A percentile compares a stretch with the other conserved stretches of the same genome.
Conservation (phyloP, 176 grass and related monocot species). For the Carex kokanica region DNA sequence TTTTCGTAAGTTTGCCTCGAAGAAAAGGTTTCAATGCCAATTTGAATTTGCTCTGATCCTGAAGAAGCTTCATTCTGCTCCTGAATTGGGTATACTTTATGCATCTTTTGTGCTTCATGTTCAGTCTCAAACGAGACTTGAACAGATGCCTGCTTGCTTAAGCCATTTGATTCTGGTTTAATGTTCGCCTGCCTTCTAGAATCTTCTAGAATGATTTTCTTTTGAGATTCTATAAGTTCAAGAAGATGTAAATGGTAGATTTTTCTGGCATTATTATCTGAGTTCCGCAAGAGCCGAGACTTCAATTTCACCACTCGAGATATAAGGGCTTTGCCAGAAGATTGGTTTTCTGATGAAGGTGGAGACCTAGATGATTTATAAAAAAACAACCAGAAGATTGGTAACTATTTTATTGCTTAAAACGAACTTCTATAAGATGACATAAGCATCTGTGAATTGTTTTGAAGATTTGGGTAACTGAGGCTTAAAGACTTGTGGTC, state of each 20-base stretch:
- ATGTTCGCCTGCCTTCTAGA: slow-evolving; percentile 34
- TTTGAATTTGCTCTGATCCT: slow-evolving; percentile 37
- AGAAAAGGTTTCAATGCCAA: slow-evolving; percentile 4
- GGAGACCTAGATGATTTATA: slow-evolving; percentile 45
- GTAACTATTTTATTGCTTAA: slow-evolving; percentile 1
- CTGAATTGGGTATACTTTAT: slow-evolving; percentile 28
- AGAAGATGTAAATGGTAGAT: slow-evolving; percentile 51
- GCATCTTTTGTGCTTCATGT: slow-evolving; percentile 31
- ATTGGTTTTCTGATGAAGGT: slow-evolving; percentile 42
- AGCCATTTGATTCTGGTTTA: slow-evolving; percentile 46
- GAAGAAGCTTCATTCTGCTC: slow-evolving; percentile 41
- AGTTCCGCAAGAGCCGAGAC: slow-evolving; percentile 36
- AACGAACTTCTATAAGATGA: too few relatives aligned
- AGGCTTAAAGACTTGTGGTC: neutral
- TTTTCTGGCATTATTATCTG: slow-evolving; percentile 44
- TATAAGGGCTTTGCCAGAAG: slow-evolving; percentile 53
- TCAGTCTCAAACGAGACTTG: slow-evolving; percentile 18
- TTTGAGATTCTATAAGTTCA: slow-evolving; percentile 72
- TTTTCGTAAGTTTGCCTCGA: slow-evolving; percentile 18
- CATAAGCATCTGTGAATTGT: neutral
- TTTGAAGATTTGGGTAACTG: slow-evolving; percentile 3
- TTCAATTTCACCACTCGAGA: slow-evolving; percentile 71
- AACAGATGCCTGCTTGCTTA: slow-evolving; percentile 33
- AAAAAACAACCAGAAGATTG: slow-evolving; percentile 18
- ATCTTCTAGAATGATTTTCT: slow-evolving; percentile 56